Evolutionary conservation across 441 rosid genomes (phyloP).

Genomic region (Gossypium schwendimanii): DNA sequence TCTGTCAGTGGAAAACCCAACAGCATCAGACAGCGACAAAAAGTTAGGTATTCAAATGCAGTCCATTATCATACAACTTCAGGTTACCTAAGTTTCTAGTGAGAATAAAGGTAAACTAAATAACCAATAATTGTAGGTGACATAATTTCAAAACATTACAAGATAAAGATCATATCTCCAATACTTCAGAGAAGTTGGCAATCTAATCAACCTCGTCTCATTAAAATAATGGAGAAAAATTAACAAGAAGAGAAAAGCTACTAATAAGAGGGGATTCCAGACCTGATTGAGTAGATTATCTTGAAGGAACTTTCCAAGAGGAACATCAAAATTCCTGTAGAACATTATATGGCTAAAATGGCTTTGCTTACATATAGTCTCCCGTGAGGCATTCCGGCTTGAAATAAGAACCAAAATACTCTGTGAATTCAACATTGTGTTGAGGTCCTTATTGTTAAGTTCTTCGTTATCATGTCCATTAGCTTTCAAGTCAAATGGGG

Average conservation of each 20-base stretch:
- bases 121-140: not conserved
- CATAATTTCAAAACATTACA: not conserved
- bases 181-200: not conserved
- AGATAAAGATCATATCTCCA: not conserved
- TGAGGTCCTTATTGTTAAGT: slow-evolving; percentile 32
- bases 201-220: not conserved
- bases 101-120: not conserved
- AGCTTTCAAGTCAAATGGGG: slow-evolving; percentile 22
- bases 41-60: not conserved
- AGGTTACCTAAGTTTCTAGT: not conserved
- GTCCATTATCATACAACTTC: not conserved
- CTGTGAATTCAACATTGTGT: slow-evolving; percentile 45
- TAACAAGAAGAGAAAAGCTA: not conserved
- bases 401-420: slow-evolving; percentile 95
- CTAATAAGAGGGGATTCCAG: slow-evolving; percentile 16
- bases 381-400: slow-evolving; percentile 54
- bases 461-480: slow-evolving; percentile 32
- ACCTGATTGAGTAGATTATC: slow-evolving; percentile 89
- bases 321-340: slow-evolving; percentile 81
- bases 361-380: slow-evolving; percentile 79
- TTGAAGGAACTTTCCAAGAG: slow-evolving; percentile 78
- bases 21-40: not conserved
- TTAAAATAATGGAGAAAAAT: not conserved
- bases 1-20: slow-evolving; percentile 22
- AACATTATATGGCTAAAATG: slow-evolving; percentile 90